Conservation (phyloP, 1,139 yeast genomes). For the Geotrichum carabidarum region DNA sequence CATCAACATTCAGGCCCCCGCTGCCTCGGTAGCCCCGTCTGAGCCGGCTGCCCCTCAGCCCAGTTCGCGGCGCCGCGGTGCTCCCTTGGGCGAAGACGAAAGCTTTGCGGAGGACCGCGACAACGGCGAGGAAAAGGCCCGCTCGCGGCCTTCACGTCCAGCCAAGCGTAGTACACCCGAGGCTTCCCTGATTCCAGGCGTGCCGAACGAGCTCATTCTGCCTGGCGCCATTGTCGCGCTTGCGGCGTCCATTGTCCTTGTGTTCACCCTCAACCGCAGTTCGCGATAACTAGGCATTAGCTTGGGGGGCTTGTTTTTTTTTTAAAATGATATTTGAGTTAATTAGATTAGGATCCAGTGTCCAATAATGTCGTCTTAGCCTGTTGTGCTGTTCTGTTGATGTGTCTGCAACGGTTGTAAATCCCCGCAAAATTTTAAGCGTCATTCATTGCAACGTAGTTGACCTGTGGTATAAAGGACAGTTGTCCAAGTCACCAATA, state of each 20-base stretch:
- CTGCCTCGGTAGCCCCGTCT: slow-evolving; percentile 11
- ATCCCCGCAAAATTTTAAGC: too few relatives aligned
- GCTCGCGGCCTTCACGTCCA: slow-evolving; percentile 17
- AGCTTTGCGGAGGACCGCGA: slow-evolving; percentile 10
- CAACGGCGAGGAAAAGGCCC: slow-evolving; percentile 22
- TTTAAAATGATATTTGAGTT: too few relatives aligned
- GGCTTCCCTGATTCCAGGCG: slow-evolving; percentile 45
- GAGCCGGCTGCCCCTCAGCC: slow-evolving; percentile 1
- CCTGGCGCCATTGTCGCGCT: slow-evolving; percentile 61
- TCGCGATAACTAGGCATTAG: neutral
- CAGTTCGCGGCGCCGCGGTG: slow-evolving; percentile 1
- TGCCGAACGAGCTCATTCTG: slow-evolving; percentile 55
- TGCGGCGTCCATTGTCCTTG: slow-evolving; percentile 56
- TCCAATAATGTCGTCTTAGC: too few relatives aligned
- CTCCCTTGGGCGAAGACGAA: neutral
- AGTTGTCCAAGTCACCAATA: too few relatives aligned
- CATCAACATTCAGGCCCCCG: slow-evolving; percentile 28
- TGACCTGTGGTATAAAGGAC: too few relatives aligned
- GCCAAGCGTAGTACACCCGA: neutral
- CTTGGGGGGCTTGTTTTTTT: too few relatives aligned
- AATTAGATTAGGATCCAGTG: too few relatives aligned
- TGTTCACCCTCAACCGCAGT: slow-evolving; percentile 41
- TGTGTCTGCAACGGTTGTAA: too few relatives aligned
- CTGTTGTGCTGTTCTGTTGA: too few relatives aligned
- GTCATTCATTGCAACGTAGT: too few relatives aligned